Conservation (phyloP, 2,329 filamentous ascomycete species). For the Colletotrichum phormii region DNA sequence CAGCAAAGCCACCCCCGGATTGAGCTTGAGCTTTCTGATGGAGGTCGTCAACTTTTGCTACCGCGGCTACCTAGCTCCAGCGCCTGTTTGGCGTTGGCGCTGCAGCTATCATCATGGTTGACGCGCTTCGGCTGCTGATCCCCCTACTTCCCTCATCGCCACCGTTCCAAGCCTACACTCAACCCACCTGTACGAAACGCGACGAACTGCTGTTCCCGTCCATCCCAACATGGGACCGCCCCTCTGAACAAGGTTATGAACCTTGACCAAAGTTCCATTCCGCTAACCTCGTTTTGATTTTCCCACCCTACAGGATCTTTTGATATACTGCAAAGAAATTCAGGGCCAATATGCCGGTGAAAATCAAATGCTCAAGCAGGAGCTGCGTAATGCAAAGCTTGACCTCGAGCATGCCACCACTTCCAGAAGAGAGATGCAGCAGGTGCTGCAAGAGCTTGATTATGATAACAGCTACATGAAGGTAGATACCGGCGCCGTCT, state of each 20-base stretch:
- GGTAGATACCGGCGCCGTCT: conserved; percentile 49
- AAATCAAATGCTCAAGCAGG: conserved; percentile 53
- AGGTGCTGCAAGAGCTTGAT: conserved; percentile 53
- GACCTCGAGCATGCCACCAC: conserved; percentile 63
- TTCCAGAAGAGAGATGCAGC: conserved; percentile 62
- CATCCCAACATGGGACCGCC: neutral
- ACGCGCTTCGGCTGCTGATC: neutral
- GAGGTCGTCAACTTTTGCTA: neutral
- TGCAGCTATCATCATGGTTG: neutral
- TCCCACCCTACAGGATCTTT: conserved; percentile 53
- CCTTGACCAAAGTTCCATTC: neutral
- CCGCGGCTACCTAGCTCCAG: neutral
- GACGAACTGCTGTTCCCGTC: conserved; percentile 13
- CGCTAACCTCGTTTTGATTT: conserved; percentile 6
- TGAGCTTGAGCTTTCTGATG: neutral
- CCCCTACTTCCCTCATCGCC: conserved; percentile 4
- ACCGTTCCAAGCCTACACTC: neutral
- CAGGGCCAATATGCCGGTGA: conserved; percentile 58
- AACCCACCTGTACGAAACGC: neutral
- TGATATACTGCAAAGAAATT: conserved; percentile 57
- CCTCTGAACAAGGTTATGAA: neutral
- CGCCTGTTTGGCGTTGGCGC: neutral
- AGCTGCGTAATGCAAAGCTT: conserved; percentile 58
- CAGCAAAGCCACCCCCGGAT: neutral
- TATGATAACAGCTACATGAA: conserved; percentile 57